phyloP scores from a whole-genome alignment of 257 asterid species.

The Primulina eburnea region DNA sequence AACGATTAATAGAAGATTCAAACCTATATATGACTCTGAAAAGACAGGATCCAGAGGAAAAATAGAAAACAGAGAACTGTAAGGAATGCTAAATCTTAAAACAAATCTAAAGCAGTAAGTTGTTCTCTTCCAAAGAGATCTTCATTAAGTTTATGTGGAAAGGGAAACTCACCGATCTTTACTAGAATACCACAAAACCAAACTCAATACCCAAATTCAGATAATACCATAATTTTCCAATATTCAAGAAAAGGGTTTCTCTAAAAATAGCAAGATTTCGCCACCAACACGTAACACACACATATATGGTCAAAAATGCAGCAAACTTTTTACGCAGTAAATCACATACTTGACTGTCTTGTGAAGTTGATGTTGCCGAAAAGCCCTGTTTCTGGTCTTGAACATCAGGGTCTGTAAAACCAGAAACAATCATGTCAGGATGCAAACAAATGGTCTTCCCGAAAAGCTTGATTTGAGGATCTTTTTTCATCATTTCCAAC shows the following conservation, averaged over 20 bases:
- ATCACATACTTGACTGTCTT: conserved; percentile 46
- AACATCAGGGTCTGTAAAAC: conserved; percentile 17
- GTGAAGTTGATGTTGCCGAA: conserved; percentile 40
- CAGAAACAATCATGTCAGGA: conserved; percentile 27
- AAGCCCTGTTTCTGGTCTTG: conserved; percentile 31
- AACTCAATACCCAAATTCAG: not conserved
- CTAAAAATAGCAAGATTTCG: conserved; percentile 16
- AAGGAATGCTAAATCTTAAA: not conserved
- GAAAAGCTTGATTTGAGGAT: conserved; percentile 60
- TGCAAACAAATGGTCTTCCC: conserved; percentile 63
- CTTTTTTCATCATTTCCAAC: conserved; percentile 47
- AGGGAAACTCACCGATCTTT: not conserved
- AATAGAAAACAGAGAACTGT: not conserved
- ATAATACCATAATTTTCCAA: conserved; percentile 8
- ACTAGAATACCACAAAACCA: not conserved
- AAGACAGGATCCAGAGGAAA: not conserved
- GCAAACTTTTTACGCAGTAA: not conserved
- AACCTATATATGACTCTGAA: not conserved
- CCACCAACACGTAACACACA: not conserved
- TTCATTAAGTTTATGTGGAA: too few species aligned
- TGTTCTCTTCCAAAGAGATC: not conserved
- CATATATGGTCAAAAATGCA: not conserved
- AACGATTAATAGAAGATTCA: not conserved
- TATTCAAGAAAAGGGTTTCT: conserved; percentile 21
- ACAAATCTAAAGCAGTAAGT: not conserved